Base-by-base conservation (phyloP, 192 early-diverging fungal genomes). In the Ramicandelaber brevisporus region DNA sequence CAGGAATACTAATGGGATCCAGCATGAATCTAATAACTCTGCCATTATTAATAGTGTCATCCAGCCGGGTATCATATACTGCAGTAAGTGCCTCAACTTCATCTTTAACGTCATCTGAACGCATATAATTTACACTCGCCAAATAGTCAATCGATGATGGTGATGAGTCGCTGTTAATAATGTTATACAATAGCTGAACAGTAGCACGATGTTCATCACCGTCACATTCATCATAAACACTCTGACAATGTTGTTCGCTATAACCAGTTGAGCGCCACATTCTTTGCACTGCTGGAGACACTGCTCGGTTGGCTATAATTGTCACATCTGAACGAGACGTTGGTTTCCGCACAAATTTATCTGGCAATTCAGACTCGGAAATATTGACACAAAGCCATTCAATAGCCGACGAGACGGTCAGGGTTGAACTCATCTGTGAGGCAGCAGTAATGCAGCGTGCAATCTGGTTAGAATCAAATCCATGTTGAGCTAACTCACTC, bases 321-420 rank as follows among this genome's bases (percentile, higher is more conserved):
- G 24, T 25, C 8, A 25, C 11, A 11, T 11, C 24, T 9, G 48
- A 24, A 2, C 31, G 21, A 22, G 50, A 46, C 12, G 10, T 22
- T 18, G 41, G 43, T 0, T 28, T n/a, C n/a, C n/a, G 36, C 40
- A 48, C 21, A 7, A 59, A 35, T 17, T 40, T 29, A 3, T 25
- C 16, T 6, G 57, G 57, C 31, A 53, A 34, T 53, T 71, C 86
- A 44, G 79, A 78, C 34, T 92, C 86, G 6, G 86, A 82, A 10
- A 92, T 71, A 48, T 92, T 73, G 10, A 83, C 34, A 31, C 73
- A 75, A 23, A 92, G 61, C 86, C 86, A 90, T 31, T 90, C 73
- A 5, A 86, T 31, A 1, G 69, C 68, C 2, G 3, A 53, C 45
- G 5, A 75, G 67, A 46, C 87, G 80, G 5, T 55, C 43, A 12